Evolutionary conservation across 257 asterid species (phyloP), one percentile per base, ranked within the genome.

Genomic region (Rhazya stricta): DNA sequence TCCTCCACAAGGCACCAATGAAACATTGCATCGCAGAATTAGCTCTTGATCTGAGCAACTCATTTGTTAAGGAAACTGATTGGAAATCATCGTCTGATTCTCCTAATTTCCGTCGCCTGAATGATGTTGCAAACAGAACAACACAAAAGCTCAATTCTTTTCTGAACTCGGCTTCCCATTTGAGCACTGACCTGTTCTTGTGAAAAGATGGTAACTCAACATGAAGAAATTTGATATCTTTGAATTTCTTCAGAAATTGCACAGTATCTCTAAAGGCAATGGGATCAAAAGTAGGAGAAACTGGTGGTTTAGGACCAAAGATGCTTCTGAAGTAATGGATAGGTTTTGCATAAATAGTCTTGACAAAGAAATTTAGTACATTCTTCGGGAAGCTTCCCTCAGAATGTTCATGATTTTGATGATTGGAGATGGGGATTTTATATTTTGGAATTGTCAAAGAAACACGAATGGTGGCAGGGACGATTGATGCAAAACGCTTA

Each of bases 101-200:
- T 4, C 32, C 62, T 5, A 21, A 9, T 25, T 18, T 37, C 25
- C 5, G 30, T 30, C 16, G 21, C 43, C 42, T 2, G 37, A 57
- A 54, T 5, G 50, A 16, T 2, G 67, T 36, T 39, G 67, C 45
- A 57, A 72, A 72, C 0, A 72, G 30, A 36, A 36, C 58, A 15
- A 54, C 67, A 36, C 76, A 54, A 57, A 54, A 72, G 37, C 46
- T 72, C 19, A 57, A 23, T 11, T 72, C 67, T 32, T 9, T 72
- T 23, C 67, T 51, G 53, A 72, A 39, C 76, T 57, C 53, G 32
- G 67, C 76, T 15, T 72, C 67, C 76, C 76, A 72, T 54, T 72
- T 72, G 13, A 72, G 37, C 23, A 72, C 50, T 19, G 67, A 4
- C 27, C 36, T 45, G 5, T 72, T 57, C 56, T 53, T 13, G 32